phyloP scores from a whole-genome alignment of 495 filamentous ascomycete genomes.

The Evernia prunastri region DNA sequence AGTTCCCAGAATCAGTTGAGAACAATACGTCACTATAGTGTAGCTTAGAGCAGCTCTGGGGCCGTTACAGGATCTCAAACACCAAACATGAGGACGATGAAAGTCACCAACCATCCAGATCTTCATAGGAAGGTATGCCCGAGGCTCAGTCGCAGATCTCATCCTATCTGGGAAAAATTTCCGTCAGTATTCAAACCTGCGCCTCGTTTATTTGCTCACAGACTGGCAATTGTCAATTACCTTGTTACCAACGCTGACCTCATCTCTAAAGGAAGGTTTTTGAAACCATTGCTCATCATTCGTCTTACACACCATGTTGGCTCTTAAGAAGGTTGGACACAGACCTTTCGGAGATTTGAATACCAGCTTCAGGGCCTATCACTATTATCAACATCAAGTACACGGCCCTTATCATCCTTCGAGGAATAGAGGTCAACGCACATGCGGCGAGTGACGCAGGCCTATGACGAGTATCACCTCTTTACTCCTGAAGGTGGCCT shows the following conservation, averaged over 20 bases:
- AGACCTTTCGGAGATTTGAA: neutral
- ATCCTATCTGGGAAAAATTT: neutral
- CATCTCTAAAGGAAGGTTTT: neutral
- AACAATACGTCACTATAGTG: neutral
- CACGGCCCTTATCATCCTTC: neutral
- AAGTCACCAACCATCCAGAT: neutral
- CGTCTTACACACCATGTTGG: neutral
- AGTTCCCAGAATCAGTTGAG: neutral
- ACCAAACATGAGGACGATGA: neutral
- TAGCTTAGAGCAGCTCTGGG: neutral
- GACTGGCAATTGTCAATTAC: neutral
- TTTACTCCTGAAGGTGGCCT: neutral
- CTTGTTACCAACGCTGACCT: neutral
- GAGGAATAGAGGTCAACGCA: neutral
- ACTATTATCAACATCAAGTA: neutral
- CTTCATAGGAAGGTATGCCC: neutral
- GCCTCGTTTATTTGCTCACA: neutral
- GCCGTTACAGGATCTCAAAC: neutral
- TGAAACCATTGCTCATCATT: neutral
- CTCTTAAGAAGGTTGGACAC: neutral
- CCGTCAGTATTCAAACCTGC: neutral
- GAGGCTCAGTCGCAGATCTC: neutral
- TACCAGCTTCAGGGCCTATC: neutral
- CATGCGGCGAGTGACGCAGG: neutral
- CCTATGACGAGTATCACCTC: neutral